Base-by-base conservation (phyloP, 345 rosid genomes). In the Populus alba region DNA sequence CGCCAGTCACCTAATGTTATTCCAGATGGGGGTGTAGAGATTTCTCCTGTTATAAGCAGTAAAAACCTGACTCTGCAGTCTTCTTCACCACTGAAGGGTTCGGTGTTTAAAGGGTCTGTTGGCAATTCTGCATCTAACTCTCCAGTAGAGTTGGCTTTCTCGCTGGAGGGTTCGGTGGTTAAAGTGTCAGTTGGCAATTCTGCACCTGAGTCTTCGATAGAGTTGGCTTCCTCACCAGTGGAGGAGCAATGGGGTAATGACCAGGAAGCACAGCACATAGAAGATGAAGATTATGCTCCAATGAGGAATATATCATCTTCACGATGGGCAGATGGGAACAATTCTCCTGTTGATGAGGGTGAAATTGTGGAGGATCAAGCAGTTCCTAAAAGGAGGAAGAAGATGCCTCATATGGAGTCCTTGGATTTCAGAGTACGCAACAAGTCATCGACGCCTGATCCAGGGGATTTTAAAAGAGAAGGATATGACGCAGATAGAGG, bases 301-400 rank as follows among this genome's bases (percentile, higher is more conserved):
- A 89, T 90, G 23, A 86, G 92, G 74, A 91, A 94, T 84, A 97
- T 97, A 70, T 94, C 97, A 35, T 94, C 95, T 78, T 97, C 99
- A 7, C 91, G 97, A 81, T 97, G 99, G 99, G 99, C 98, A 16
- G 87, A 92, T 71, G 94, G 97, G 10, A 85, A 89, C 83, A 89
- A 79, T 83, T 94, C 99, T 81, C 98, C 99, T 8, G 85, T 78
- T 81, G 99, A 92, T 78, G 94, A 93, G 82, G 97, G 97, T 80
- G 99, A 93, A 76, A 88, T 95, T 63, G 82, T 90, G 55, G 98
- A 91, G 75, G 90, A 88, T 79, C 89, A 81, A 76, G 95, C 83
- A 83, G 73, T 79, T 71, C 86, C 83, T 69, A 94, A 77, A 85
- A 92, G 87, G 80, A 89, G 91, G 86, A 96, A 88, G 79, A 90